A percentile compares a stretch with the other conserved stretches of the same genome.
Conservation (phyloP, 345 rosid species). For the Viola odorata region DNA sequence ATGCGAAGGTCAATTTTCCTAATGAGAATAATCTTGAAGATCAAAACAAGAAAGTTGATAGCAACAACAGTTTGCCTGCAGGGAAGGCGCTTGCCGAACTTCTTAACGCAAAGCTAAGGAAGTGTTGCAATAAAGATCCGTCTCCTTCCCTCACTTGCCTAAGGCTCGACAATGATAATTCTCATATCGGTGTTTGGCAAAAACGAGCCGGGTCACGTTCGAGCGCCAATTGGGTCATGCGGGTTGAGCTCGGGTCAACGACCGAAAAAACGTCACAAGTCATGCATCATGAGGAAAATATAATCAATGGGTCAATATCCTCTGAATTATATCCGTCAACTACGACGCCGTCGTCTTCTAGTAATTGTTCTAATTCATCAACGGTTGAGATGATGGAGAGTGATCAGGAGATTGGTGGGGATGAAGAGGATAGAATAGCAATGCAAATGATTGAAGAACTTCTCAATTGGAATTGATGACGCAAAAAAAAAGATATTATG, state of each 20-base stretch:
- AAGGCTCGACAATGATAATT: constrained; percentile 58
- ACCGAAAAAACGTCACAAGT: constrained; percentile 9
- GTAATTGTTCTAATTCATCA: background rate
- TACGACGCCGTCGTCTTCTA: constrained; percentile 9
- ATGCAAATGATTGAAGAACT: constrained; percentile 80
- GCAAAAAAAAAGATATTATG: background rate
- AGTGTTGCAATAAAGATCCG: constrained; percentile 42
- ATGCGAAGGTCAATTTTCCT: constrained; percentile 70
- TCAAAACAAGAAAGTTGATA: background rate
- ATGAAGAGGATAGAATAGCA: constrained; percentile 52
- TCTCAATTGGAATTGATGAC: constrained; percentile 45
- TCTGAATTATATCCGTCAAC: too few relatives aligned
- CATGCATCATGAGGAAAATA: constrained; percentile 5
- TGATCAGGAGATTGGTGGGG: constrained; percentile 18
- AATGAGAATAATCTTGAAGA: constrained; percentile 7
- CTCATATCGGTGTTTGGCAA: constrained; percentile 77
- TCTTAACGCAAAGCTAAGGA: constrained; percentile 49
- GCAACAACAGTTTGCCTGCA: constrained; percentile 16
- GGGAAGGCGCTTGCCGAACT: constrained; percentile 43
- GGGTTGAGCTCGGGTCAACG: constrained; percentile 46
- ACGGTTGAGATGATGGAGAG: constrained; percentile 3
- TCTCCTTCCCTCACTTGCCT: constrained; percentile 64
- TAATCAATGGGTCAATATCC: too few relatives aligned
- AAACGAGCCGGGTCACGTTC: constrained; percentile 54
- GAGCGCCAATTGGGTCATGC: constrained; percentile 60